phyloP scores from a whole-genome alignment of 2,329 filamentous ascomycete genomes.

The Cadophora sp. region DNA sequence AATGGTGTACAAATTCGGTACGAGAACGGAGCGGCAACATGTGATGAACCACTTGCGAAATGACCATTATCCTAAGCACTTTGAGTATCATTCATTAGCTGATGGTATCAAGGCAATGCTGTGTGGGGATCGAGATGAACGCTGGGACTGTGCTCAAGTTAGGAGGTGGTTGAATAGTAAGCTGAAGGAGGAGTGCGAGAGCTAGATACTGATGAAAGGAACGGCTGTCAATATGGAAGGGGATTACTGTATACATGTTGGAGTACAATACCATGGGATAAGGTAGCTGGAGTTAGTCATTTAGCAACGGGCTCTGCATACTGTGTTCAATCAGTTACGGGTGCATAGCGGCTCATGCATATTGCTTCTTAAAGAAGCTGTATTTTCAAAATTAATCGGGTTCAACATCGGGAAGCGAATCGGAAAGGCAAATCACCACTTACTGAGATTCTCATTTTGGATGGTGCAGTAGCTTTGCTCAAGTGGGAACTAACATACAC shows the following conservation, averaged over 20 bases:
- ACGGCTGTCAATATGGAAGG: not conserved
- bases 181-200: conserved; percentile 5
- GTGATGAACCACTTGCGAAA: conserved; percentile 49
- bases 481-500: not conserved
- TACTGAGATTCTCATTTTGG: not conserved
- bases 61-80: conserved; percentile 31
- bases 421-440: not conserved
- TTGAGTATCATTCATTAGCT: conserved; percentile 35
- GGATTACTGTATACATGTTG: not conserved
- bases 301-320: conserved; percentile 12
- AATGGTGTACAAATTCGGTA: conserved; percentile 60
- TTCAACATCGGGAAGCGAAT: not conserved
- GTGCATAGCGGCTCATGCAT: conserved; percentile 6
- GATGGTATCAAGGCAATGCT: conserved; percentile 36
- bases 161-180: conserved; percentile 19
- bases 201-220: not conserved
- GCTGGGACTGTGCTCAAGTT: conserved; percentile 21
- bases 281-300: conserved; percentile 7
- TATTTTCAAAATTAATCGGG: not conserved
- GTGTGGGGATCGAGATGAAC: conserved; percentile 19
- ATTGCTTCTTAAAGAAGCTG: not conserved
- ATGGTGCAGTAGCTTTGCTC: not conserved
- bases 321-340: not conserved
- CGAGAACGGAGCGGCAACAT: conserved; percentile 53
- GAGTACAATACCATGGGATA: conserved; percentile 16